phyloP scores from a whole-genome alignment of 345 rosid genomes.

The Lepidium aucheri region DNA sequence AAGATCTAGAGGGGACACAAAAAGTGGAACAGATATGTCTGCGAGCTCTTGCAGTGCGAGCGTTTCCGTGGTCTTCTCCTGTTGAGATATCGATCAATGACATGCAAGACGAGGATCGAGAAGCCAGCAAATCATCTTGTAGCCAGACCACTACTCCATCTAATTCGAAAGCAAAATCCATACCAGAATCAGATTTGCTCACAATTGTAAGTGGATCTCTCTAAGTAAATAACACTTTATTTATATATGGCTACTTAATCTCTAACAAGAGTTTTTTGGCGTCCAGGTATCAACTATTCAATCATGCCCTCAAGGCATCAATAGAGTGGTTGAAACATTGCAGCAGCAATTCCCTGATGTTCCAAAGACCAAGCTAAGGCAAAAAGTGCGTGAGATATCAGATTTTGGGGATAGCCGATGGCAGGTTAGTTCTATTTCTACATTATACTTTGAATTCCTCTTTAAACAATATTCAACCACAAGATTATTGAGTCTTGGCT shows the following conservation, averaged over 20 bases:
- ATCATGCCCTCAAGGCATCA: conserved; percentile 59
- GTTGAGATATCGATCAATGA: conserved; percentile 35
- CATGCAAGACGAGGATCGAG: conserved; percentile 37
- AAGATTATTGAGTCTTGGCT: background rate
- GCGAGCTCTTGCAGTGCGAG: conserved; percentile 53
- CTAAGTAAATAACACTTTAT: background rate
- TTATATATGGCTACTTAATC: background rate
- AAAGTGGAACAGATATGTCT: conserved; percentile 68
- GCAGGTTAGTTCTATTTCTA: conserved; percentile 61
- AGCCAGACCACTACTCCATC: conserved; percentile 32
- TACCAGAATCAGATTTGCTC: conserved; percentile 58
- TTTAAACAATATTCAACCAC: background rate
- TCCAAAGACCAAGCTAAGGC: conserved; percentile 58
- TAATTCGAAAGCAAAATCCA: conserved; percentile 23
- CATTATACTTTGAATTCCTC: background rate
- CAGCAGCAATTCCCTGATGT: conserved; percentile 65
- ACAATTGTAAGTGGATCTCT: conserved; percentile 8
- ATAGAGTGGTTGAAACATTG: conserved; percentile 58
- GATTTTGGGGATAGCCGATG: conserved; percentile 69
- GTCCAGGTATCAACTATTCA: conserved; percentile 65
- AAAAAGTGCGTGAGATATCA: conserved; percentile 78
- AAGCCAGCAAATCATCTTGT: conserved; percentile 25
- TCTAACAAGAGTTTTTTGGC: conserved; percentile 21
- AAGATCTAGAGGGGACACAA: conserved; percentile 41
- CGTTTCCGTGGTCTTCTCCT: conserved; percentile 35